These are phyloP conservation scores for Gentiana straminea DNA, from an alignment of 257 asterid genomes.

Conservation along the genomic window DNA sequence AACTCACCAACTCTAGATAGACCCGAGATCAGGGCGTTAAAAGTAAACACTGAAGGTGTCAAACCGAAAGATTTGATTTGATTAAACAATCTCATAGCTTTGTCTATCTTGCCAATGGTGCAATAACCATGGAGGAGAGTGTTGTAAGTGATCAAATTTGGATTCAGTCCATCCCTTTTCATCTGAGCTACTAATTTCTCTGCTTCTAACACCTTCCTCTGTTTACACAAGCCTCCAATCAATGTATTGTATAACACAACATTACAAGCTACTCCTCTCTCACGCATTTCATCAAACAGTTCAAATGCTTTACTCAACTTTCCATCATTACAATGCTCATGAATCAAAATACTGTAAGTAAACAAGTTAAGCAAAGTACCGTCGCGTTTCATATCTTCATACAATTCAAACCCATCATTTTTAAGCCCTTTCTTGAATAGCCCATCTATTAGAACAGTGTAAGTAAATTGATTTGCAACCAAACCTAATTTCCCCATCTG, in stretches of 20 bases:
- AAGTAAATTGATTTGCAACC: slow-evolving; percentile 57
- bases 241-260: slow-evolving; percentile 63
- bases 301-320: slow-evolving; percentile 31
- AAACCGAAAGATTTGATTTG: slow-evolving; percentile 43
- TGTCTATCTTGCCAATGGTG: slow-evolving; percentile 35
- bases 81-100: slow-evolving; percentile 36
- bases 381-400: slow-evolving; percentile 45
- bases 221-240: slow-evolving; percentile 50
- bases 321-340: slow-evolving; percentile 36
- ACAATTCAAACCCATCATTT: slow-evolving; percentile 52
- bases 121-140: slow-evolving; percentile 51
- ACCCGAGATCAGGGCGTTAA: slow-evolving; percentile 47
- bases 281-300: slow-evolving; percentile 50
- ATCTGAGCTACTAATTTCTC: slow-evolving; percentile 41
- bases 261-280: slow-evolving; percentile 39
- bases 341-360: slow-evolving; percentile 40
- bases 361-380: slow-evolving; percentile 53
- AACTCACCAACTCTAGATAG: slow-evolving; percentile 39
- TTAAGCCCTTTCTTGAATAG: slow-evolving; percentile 40
- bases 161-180: slow-evolving; percentile 40
- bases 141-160: slow-evolving; percentile 52
- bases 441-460: slow-evolving; percentile 56
- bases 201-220: slow-evolving; percentile 31
- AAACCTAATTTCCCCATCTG: slow-evolving; percentile 41
- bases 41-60: slow-evolving; percentile 50